Conservation (phyloP, 1,139 yeast species). For the Pichia kudriavzevii region DNA sequence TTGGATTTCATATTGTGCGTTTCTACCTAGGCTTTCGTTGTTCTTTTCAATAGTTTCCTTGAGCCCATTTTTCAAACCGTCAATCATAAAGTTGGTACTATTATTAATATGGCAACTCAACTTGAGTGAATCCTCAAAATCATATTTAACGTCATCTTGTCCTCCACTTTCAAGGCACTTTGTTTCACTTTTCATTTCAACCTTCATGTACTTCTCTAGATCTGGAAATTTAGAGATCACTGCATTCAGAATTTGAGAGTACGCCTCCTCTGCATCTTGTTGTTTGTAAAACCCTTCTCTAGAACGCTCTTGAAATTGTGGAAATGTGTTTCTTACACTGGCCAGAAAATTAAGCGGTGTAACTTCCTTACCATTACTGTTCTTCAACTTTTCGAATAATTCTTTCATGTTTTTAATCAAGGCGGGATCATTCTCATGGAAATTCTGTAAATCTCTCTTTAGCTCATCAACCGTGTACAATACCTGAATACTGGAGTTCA, state of each 20-base stretch:
- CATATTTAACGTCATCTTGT: constrained; percentile 44
- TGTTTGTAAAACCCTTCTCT: constrained; percentile 70
- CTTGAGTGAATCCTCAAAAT: constrained; percentile 56
- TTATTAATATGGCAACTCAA: constrained; percentile 84
- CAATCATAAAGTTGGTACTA: constrained; percentile 79
- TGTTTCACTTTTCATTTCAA: constrained; percentile 56
- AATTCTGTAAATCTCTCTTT: constrained; percentile 20
- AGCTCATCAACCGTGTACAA: constrained; percentile 62
- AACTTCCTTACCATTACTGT: constrained; percentile 35
- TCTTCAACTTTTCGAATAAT: constrained; percentile 40
- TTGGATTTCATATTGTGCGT: constrained; percentile 62
- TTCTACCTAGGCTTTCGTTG: constrained; percentile 59
- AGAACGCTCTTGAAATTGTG: constrained; percentile 81
- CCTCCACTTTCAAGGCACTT: constrained; percentile 41
- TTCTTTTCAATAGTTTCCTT: constrained; percentile 72
- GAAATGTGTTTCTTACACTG: constrained; percentile 57
- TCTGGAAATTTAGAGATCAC: constrained; percentile 42
- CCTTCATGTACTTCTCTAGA: constrained; percentile 52
- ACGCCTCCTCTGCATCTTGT: constrained; percentile 98
- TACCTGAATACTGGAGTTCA: constrained; percentile 84
- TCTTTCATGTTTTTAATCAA: constrained; percentile 32
- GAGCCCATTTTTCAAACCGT: constrained; percentile 72
- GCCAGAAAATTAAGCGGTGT: constrained; percentile 61
- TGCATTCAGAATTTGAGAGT: constrained; percentile 63
- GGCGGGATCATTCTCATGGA: constrained; percentile 23